Conservation (phyloP, 345 rosid genomes). For the Moricandia arvensis region DNA sequence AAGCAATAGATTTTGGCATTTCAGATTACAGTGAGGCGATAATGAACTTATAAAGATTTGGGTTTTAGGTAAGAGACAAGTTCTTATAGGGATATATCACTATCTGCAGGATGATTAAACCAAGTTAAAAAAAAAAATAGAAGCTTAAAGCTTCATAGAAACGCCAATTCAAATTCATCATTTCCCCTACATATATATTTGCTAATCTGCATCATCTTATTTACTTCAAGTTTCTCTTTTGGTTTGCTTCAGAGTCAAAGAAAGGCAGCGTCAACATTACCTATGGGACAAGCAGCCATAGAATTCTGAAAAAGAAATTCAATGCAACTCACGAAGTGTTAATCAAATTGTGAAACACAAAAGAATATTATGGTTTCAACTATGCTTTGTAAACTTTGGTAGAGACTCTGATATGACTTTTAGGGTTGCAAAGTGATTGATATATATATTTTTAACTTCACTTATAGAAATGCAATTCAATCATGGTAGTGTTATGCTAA, state of each 20-base stretch:
- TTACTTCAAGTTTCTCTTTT: too few species aligned
- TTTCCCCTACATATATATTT: too few species aligned
- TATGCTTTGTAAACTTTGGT: background rate
- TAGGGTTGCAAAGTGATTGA: background rate
- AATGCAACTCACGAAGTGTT: background rate
- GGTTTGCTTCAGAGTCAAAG: background rate
- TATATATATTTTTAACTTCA: background rate
- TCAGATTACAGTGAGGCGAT: slow-evolving; percentile 74
- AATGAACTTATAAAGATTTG: background rate
- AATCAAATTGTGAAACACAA: background rate
- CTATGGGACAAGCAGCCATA: background rate
- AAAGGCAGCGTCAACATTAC: background rate
- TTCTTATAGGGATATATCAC: background rate
- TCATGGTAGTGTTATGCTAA: background rate
- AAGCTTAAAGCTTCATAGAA: background rate
- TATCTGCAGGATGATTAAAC: background rate
- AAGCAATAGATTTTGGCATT: slow-evolving; percentile 96
- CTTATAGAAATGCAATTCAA: background rate
- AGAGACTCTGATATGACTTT: background rate
- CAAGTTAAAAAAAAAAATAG: background rate
- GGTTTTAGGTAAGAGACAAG: background rate
- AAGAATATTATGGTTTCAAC: background rate
- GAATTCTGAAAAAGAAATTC: background rate
- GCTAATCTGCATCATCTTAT: too few species aligned
- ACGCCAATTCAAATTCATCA: too few species aligned